Conservation (phyloP, 768 basidiomycete genomes). For the Imleria badia region DNA sequence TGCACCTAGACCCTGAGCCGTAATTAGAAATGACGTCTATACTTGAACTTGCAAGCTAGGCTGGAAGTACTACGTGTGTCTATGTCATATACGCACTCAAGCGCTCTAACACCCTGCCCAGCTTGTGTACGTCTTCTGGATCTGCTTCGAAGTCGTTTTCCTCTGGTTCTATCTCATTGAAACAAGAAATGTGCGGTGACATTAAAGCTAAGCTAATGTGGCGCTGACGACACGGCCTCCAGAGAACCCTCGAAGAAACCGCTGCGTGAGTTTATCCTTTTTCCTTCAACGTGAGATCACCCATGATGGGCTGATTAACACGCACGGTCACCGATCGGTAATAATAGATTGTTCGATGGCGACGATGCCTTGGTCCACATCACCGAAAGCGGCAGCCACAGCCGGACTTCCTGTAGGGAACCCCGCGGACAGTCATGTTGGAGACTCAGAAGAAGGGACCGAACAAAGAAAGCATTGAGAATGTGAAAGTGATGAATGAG, state of each 20-base stretch:
- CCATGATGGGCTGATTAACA: neutral
- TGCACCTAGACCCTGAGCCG: neutral
- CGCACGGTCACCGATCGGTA: too few species aligned
- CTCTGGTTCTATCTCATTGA: constrained; percentile 35
- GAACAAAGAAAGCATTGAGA: neutral
- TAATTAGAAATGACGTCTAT: neutral
- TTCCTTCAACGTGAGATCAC: neutral
- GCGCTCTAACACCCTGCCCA: neutral
- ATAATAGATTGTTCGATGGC: constrained; percentile 7
- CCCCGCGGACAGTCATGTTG: neutral
- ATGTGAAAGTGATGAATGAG: neutral
- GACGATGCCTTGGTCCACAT: neutral
- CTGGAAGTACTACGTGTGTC: constrained; percentile 45
- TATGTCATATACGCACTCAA: neutral
- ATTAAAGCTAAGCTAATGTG: neutral
- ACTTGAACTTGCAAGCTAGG: constrained; percentile 23
- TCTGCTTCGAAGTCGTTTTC: constrained; percentile 38
- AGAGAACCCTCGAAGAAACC: constrained; percentile 11
- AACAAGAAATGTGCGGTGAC: constrained; percentile 30
- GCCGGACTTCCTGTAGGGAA: neutral
- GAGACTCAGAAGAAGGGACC: neutral
- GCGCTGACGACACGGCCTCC: neutral
- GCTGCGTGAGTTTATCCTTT: neutral
- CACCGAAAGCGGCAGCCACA: neutral
- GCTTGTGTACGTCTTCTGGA: constrained; percentile 40